Base-by-base conservation (phyloP, 371 early-diverging fungal species). In the Choanephora cucurbitarum region DNA sequence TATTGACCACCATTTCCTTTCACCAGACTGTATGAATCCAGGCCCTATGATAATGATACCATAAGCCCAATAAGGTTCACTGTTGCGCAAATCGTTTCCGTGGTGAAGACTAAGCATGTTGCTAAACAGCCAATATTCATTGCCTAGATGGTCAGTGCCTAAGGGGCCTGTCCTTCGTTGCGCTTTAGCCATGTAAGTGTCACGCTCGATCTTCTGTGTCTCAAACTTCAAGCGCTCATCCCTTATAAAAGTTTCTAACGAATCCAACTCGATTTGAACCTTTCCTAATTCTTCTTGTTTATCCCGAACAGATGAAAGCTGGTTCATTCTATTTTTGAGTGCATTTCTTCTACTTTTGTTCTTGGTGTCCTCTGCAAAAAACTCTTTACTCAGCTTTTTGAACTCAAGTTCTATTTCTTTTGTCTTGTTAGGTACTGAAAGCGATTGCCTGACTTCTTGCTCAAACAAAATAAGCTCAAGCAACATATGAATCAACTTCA, bases 41-140 rank as follows among this genome's bases (percentile, higher is more conserved):
- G 66, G 70, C 10, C 78, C 75, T 53, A 72, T 66, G 13, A 69
- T 58, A 31, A 72, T 59, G 7, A 72, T 58, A 37, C 72, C 72
- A 41, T 64, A 63, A 13, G 68, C 69, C 74, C 77, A 71, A 39
- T 60, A 65, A 23, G 60, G 57, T 52, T 70, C 70, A 49, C 49
- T 70, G 33, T 73, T 66, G 44, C 72, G 55, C 14, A 50, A 43
- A 45, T 66, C 65, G 0, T 40, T 14, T 46, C 34, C 46, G 39
- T 50, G 17, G 24, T 40, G 46, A n/a, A 52, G 58, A 44, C 55
- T 59, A n/a, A 66, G 19, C 18, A 73, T 43, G 49, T 77, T 75
- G 44, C 54, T 67, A 40, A 77, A 72, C 3, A 72, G 32, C 74
- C 74, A 77, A 52, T 77, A 77, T 23, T 64, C 57, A 49, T 77